phyloP scores from a whole-genome alignment of 2,329 filamentous ascomycete genomes.

The Orbilia blumenaviensis region DNA sequence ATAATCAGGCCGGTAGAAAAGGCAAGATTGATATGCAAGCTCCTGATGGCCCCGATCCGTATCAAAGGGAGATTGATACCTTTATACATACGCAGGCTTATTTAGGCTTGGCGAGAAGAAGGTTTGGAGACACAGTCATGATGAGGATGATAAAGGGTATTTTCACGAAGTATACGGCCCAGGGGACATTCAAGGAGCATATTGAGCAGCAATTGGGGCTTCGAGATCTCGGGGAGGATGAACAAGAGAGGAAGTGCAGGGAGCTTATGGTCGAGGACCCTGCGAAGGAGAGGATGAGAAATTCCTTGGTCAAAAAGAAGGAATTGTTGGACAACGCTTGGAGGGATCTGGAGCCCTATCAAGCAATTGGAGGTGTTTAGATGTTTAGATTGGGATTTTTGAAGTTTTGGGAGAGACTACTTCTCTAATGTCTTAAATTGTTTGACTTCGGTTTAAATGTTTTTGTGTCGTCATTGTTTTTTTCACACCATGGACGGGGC shows the following conservation, averaged over 20 bases:
- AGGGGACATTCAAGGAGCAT: slow-evolving; percentile 40
- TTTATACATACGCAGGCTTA: slow-evolving; percentile 56
- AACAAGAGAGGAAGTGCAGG: slow-evolving; percentile 55
- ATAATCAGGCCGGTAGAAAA: slow-evolving; percentile 38
- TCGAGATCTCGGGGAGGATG: slow-evolving; percentile 60
- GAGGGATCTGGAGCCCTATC: slow-evolving; percentile 54
- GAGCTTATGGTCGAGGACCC: slow-evolving; percentile 57
- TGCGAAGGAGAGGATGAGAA: slow-evolving; percentile 55
- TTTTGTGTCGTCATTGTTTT: no score
- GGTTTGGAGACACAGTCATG: slow-evolving; percentile 57
- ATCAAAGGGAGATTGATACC: slow-evolving; percentile 55
- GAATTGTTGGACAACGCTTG: slow-evolving; percentile 55
- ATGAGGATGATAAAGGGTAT: slow-evolving; percentile 55
- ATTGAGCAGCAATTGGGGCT: slow-evolving; percentile 62
- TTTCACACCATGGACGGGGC: not conserved
- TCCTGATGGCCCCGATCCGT: slow-evolving; percentile 52
- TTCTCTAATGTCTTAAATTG: no score
- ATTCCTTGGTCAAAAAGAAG: slow-evolving; percentile 49
- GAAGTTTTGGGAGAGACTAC: not conserved
- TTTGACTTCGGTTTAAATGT: no score
- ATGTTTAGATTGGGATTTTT: not conserved
- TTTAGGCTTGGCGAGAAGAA: slow-evolving; percentile 55
- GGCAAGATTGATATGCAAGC: slow-evolving; percentile 26
- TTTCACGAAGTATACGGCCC: slow-evolving; percentile 31
- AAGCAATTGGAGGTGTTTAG: not conserved